These are phyloP conservation scores for Actinomortierella ambigua DNA, from an alignment of 371 early-diverging fungal genomes.

Conservation along the genomic window DNA sequence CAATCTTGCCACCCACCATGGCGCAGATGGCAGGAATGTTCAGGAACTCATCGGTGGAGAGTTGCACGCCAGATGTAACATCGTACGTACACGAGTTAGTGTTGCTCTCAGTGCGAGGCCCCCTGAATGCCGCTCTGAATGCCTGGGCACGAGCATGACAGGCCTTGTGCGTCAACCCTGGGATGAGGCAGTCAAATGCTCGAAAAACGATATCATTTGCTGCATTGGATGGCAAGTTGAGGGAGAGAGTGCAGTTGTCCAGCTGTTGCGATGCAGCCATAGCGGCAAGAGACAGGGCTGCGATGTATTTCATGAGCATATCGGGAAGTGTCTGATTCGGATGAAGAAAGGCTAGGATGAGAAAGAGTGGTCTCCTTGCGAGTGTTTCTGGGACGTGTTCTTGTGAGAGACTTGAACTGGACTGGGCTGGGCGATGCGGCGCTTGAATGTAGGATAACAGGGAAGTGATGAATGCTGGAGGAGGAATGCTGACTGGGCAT, in stretches of 20 bases:
- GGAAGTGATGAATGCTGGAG: too few species aligned
- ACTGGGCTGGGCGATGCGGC: too few species aligned
- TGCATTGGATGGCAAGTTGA: neutral
- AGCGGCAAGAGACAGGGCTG: slow-evolving; percentile 1
- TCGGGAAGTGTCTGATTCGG: too few species aligned
- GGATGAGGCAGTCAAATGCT: slow-evolving; percentile 1
- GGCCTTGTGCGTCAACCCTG: neutral
- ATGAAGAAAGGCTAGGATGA: too few species aligned
- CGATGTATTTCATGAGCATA: slow-evolving; percentile 1
- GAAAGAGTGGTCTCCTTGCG: neutral
- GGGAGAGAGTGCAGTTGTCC: slow-evolving; percentile 1
- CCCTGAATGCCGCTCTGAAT: slow-evolving; percentile 6
- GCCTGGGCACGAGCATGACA: neutral
- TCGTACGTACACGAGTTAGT: slow-evolving; percentile 3
- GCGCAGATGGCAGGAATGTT: slow-evolving; percentile 7
- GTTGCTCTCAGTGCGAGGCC: neutral
- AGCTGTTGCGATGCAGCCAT: slow-evolving; percentile 1
- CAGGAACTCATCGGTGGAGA: slow-evolving; percentile 4
- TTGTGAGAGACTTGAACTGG: too few species aligned
- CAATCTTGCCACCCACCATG: slow-evolving; percentile 4
- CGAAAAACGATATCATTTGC: neutral
- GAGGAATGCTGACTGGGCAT: too few species aligned
- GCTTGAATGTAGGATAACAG: too few species aligned
- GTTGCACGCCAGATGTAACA: neutral
- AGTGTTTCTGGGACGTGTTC: too few species aligned